These are phyloP conservation scores for Citrullus amarus DNA, from an alignment of 306 rosid genomes.

Conservation along the genomic window DNA sequence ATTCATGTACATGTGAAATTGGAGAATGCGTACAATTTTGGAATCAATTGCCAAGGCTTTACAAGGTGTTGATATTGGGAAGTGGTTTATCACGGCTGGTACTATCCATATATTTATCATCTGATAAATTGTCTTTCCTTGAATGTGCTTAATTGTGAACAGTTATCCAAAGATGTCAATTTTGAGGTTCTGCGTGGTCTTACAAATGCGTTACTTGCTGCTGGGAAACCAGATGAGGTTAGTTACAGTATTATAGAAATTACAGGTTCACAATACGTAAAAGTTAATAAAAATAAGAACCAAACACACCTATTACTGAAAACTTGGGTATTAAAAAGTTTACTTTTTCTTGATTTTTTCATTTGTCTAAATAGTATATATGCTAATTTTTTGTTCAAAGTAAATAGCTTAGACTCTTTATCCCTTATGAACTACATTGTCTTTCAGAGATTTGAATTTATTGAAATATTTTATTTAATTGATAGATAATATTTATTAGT, in stretches of 20 bases:
- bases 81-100: neutral
- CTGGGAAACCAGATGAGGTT: slow-evolving; percentile 87
- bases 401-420: neutral
- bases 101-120: neutral
- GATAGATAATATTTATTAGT: neutral
- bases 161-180: slow-evolving; percentile 59
- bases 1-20: neutral
- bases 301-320: neutral
- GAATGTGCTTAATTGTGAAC: slow-evolving; percentile 16
- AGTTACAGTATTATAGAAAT: slow-evolving; percentile 14
- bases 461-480: neutral
- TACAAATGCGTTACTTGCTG: slow-evolving; percentile 73
- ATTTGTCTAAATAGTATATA: no score
- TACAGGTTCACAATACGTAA: neutral
- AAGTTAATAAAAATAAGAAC: neutral
- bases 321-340: neutral
- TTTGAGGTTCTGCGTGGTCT: slow-evolving; percentile 82
- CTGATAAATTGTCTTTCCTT: neutral
- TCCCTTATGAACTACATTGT: neutral
- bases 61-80: neutral
- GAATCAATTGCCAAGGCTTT: neutral
- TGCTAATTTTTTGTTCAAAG: neutral
- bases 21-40: neutral
- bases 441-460: neutral
- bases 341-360: neutral